Evolutionary conservation across 116 monocot genomes (phyloP).

Genomic region (Trichopus zeylanicus): DNA sequence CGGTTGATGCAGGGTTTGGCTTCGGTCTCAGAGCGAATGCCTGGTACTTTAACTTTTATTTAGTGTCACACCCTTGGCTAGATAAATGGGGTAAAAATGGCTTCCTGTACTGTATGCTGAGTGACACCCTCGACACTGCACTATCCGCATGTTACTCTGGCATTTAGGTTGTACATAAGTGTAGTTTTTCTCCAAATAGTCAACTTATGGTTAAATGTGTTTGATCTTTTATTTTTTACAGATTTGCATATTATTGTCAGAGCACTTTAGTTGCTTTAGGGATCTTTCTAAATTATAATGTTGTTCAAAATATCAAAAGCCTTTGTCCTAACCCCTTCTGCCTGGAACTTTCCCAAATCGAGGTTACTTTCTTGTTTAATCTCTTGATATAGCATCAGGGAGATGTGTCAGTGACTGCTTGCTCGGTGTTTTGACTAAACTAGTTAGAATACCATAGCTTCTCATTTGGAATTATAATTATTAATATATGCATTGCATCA

Average conservation of each 20-base stretch:
- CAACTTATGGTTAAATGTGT: neutral
- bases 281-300: too few species aligned
- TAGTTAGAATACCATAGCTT: too few species aligned
- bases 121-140: neutral
- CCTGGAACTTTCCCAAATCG: too few species aligned
- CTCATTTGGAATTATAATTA: too few species aligned
- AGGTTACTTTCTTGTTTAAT: too few species aligned
- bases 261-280: too few species aligned
- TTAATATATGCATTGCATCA: too few species aligned
- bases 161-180: neutral
- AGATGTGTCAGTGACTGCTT: too few species aligned
- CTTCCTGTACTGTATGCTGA: neutral
- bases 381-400: too few species aligned
- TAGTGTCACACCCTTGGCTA: neutral
- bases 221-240: neutral
- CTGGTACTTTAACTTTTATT: neutral
- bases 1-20: conserved; percentile 71
- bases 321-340: too few species aligned
- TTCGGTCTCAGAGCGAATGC: conserved; percentile 39
- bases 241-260: neutral
- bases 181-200: neutral
- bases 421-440: too few species aligned
- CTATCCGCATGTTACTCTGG: neutral
- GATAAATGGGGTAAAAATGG: conserved; percentile 1
- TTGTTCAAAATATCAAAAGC: too few species aligned